Base-by-base conservation (phyloP, 2,329 filamentous ascomycete genomes). In the Anthostomella pinea region DNA sequence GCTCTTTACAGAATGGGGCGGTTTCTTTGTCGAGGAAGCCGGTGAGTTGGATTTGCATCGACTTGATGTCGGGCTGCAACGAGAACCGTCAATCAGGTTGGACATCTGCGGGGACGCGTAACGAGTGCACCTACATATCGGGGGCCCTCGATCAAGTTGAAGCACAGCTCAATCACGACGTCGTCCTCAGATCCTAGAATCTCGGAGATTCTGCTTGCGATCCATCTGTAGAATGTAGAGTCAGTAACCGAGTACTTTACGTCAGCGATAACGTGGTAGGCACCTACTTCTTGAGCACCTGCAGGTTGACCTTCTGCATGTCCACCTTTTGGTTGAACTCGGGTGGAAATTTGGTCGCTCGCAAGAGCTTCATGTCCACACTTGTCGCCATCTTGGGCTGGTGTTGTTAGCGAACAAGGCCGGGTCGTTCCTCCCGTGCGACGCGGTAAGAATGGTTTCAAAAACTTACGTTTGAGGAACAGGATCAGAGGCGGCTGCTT, bases 281-380 rank as follows among this genome's bases (percentile, higher is more conserved):
- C 43, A 67, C 82, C 58, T 60, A 94, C 87, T 93, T 95, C 75
- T 96, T 96, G 81, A 98, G 95, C 38, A 98, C 87, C 64, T 95
- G 88, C 33, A 95, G 73, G 60, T 98, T 96, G 64, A 98, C 89
- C 70, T 97, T 97, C 53, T 83, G 80, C 79, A 94, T 95, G 70
- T 98, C 90, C 48, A 98, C 93, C 70, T 96, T 96, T 61, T 87
- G 82, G 59, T 79, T 91, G 68, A 97, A 98, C 59, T 96, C 89
- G 6, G 83, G 76, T 29, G 93, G 93, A 48, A 96, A 97, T 59
- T 94, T 96, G 38, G 90, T 97, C 64, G 83, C 83, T 73, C 84
- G 87, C 38, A 96, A 70, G 55, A 95, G 78, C 72, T 94, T 95
- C 49, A 86, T 83, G 65, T 96, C 91, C 45, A 93, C 87, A 49